These are phyloP conservation scores for Salix viminalis DNA, from an alignment of 345 rosid genomes.

Conservation along the genomic window DNA sequence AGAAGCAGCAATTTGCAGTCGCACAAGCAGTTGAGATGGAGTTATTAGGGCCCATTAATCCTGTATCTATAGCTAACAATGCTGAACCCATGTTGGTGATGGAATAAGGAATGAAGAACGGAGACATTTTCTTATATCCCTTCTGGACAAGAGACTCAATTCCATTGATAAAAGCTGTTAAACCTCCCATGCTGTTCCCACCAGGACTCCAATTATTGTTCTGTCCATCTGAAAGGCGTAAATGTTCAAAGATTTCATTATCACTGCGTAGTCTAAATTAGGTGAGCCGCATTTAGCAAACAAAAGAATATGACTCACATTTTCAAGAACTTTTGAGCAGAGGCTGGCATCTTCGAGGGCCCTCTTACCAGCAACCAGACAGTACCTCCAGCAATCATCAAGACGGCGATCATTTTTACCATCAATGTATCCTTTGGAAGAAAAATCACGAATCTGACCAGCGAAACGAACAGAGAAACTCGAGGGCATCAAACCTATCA, in stretches of 20 bases:
- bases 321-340: slow-evolving; percentile 41
- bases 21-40: slow-evolving; percentile 66
- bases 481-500: slow-evolving; percentile 58
- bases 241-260: not conserved
- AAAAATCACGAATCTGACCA: slow-evolving; percentile 55
- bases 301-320: slow-evolving; percentile 26
- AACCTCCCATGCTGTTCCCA: slow-evolving; percentile 72
- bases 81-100: slow-evolving; percentile 68
- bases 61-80: slow-evolving; percentile 57
- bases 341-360: slow-evolving; percentile 58
- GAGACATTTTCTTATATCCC: slow-evolving; percentile 56
- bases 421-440: slow-evolving; percentile 57
- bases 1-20: slow-evolving; percentile 60
- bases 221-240: slow-evolving; percentile 45
- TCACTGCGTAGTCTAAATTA: not conserved
- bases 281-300: not conserved
- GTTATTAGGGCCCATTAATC: slow-evolving; percentile 67
- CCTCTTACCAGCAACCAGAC: slow-evolving; percentile 54
- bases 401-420: slow-evolving; percentile 64
- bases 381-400: slow-evolving; percentile 69
- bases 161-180: slow-evolving; percentile 44
- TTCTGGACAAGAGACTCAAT: slow-evolving; percentile 49
- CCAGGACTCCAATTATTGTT: slow-evolving; percentile 53
- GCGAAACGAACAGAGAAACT: slow-evolving; percentile 50
- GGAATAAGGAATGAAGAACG: slow-evolving; percentile 59